A percentile compares a stretch with the other conserved stretches of the same genome.
These are phyloP conservation scores for Dactylellina sp. DNA, from an alignment of 2,329 filamentous ascomycete genomes.

Conservation along the genomic window DNA sequence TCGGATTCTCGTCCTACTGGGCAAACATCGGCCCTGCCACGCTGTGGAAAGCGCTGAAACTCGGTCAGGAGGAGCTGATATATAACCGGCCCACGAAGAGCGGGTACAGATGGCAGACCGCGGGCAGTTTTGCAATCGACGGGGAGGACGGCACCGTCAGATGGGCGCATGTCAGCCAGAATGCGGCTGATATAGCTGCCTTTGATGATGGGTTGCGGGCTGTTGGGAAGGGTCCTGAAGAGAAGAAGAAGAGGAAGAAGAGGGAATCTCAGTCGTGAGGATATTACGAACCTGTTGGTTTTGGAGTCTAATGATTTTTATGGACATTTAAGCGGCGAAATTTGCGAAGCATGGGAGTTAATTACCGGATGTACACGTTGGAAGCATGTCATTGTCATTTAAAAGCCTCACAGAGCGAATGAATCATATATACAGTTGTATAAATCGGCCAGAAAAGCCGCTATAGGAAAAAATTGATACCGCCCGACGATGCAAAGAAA, in stretches of 20 bases:
- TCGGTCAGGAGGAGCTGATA: conserved; percentile 74
- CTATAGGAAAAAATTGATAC: too few relatives aligned
- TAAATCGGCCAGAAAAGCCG: too few relatives aligned
- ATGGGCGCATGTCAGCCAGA: conserved; percentile 67
- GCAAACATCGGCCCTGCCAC: conserved; percentile 72
- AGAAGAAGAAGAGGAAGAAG: conserved; percentile 32
- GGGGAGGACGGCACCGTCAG: conserved; percentile 67
- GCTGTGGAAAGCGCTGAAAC: conserved; percentile 70
- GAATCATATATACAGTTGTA: too few relatives aligned
- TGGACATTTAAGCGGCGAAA: neutral
- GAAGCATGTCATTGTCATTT: too few relatives aligned
- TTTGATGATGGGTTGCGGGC: conserved; percentile 67
- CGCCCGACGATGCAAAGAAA: too few relatives aligned
- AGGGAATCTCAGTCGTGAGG: neutral
- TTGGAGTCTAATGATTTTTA: neutral
- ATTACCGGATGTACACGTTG: neutral
- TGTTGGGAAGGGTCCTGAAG: conserved; percentile 52
- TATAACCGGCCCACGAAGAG: conserved; percentile 75
- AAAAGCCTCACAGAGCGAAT: too few relatives aligned
- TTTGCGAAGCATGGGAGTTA: conserved; percentile 26
- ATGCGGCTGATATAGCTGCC: conserved; percentile 70
- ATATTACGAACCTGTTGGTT: neutral
- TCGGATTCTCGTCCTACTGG: conserved; percentile 72
- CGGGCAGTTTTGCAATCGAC: conserved; percentile 74
- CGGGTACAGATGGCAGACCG: conserved; percentile 76